Evolutionary conservation across 2,329 filamentous ascomycete genomes (phyloP), one percentile per base, ranked within the genome.

Genomic region (Hirsutella minnesotensis): DNA sequence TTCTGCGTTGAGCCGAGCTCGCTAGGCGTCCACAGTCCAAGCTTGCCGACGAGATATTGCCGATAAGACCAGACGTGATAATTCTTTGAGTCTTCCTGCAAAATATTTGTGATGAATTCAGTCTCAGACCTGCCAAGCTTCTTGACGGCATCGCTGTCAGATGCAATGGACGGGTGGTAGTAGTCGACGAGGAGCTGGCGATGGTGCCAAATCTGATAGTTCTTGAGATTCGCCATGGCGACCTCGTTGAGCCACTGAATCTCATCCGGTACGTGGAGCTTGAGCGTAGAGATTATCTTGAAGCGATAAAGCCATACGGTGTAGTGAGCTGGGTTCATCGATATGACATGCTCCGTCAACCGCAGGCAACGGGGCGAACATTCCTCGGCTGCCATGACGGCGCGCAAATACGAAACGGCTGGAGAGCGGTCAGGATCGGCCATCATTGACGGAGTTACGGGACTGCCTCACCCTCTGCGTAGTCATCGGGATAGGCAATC

Each of bases 61-160:
- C 92, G 75, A 67, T 96, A 98, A 43, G 82, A 87, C 92, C 92
- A 98, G 39, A 96, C 92, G 60, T 98, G 92, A 61, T 98, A 96
- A 68, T 98, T 98, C 67, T 98, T 98, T 40, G 83, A 78, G 60
- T 98, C 92, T 53, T 84, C 74, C 34, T 73, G 75, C 43, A 98
- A 81, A 76, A 98, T 96, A 38, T 72, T 64, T 46, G 72, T 74
- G 46, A 95, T 75, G 60, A 96, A 96, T 13, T 70, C 71, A 18
- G 73, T 70, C 65, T 98, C 92, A 3, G 75, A 76, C 4, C 69
- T 60, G 10, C 76, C 77, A 41, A 86, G 72, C 45, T 52, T 52
- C 70, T 71, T 52, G 69, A 79, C 47, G 67, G 74, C 62, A 67
- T 71, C 60, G 65, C 63, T 51, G 59, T 70, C 79, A 59, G 52